Conservation (phyloP, 495 filamentous ascomycete species). For the Hapsidospora chrysogenum region DNA sequence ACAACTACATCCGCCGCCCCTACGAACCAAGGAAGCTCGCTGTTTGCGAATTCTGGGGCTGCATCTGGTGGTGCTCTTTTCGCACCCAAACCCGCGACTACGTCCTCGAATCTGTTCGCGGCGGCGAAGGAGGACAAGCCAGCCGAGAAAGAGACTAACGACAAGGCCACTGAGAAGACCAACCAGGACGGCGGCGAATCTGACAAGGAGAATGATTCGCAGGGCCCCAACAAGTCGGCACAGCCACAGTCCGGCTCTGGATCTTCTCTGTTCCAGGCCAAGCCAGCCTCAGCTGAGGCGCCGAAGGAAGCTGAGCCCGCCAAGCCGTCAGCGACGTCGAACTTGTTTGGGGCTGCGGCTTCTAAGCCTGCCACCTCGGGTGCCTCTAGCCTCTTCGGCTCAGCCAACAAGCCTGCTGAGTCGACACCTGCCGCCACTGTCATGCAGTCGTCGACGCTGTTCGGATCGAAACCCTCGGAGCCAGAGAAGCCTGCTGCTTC, state of each 20-base stretch:
- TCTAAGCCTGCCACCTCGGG: slow-evolving; percentile 7
- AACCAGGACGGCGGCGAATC: slow-evolving; percentile 2
- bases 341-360: slow-evolving; percentile 12
- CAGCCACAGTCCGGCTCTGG: slow-evolving; percentile 14
- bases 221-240: slow-evolving; percentile 2
- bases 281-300: slow-evolving; percentile 9
- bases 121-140: slow-evolving; percentile 1
- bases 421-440: slow-evolving; percentile 9
- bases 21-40: not conserved
- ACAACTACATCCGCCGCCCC: not conserved
- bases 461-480: not conserved
- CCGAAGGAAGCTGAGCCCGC: slow-evolving; percentile 4
- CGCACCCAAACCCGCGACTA: slow-evolving; percentile 2
- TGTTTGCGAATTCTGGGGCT: not conserved
- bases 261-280: slow-evolving; percentile 10
- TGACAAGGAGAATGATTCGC: slow-evolving; percentile 4
- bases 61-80: not conserved
- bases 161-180: not conserved
- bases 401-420: slow-evolving; percentile 7
- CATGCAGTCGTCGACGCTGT: not conserved
- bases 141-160: too few species aligned
- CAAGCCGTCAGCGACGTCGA: not conserved
- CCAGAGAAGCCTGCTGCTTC: slow-evolving; percentile 1
- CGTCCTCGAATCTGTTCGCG: slow-evolving; percentile 1
- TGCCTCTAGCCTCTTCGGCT: slow-evolving; percentile 13